Evolutionary conservation across 495 filamentous ascomycete genomes (phyloP).

Genomic region (Neurospora sp.): DNA sequence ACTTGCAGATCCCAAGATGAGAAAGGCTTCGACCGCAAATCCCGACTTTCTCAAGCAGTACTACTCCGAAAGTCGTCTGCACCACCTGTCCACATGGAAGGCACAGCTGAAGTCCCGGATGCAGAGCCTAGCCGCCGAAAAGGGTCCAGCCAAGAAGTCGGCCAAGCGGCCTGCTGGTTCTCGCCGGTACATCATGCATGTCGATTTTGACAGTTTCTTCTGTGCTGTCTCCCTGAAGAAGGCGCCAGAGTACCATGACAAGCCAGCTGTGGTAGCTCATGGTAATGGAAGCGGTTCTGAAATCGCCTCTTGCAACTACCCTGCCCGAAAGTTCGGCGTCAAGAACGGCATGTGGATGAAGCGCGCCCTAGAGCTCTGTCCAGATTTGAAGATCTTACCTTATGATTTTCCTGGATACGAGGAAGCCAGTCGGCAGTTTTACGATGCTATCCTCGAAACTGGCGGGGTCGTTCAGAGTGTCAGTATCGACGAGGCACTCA

Average conservation of each 20-base stretch:
- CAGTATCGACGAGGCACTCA: constrained; percentile 86
- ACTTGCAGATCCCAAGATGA: constrained; percentile 69
- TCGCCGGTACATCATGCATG: constrained; percentile 81
- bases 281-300: constrained; percentile 77
- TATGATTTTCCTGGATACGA: constrained; percentile 96
- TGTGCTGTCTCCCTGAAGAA: constrained; percentile 81
- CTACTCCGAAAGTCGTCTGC: constrained; percentile 85
- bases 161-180: constrained; percentile 41
- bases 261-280: constrained; percentile 85
- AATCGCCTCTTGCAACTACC: constrained; percentile 95
- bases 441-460: constrained; percentile 67
- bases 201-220: constrained; percentile 98
- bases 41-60: constrained; percentile 89
- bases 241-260: constrained; percentile 61
- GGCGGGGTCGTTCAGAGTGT: constrained; percentile 87
- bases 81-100: constrained; percentile 95
- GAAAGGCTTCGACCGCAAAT: constrained; percentile 77
- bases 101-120: constrained; percentile 81
- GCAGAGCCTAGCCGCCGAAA: constrained; percentile 62
- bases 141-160: constrained; percentile 28
- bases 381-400: constrained; percentile 71
- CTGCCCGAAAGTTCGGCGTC: constrained; percentile 71
- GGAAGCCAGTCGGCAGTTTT: constrained; percentile 80
- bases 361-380: constrained; percentile 68
- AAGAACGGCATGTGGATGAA: constrained; percentile 99